Base-by-base conservation (phyloP, 352 stramenopile genomes). In the Phytophthora brassicae region DNA sequence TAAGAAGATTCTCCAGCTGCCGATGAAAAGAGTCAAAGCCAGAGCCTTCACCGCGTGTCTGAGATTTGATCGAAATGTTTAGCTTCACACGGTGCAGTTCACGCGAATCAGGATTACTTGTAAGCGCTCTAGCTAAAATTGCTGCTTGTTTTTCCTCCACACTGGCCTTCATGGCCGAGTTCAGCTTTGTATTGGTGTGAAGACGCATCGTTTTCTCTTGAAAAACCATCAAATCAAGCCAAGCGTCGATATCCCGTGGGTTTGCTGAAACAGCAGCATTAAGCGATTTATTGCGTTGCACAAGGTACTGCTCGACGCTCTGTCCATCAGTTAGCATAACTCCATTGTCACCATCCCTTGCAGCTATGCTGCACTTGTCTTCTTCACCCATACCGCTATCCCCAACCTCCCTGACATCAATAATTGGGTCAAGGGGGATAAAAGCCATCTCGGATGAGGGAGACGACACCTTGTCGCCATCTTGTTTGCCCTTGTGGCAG, bases 141-240 rank as follows among this genome's bases (percentile, higher is more conserved):
- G 81, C 68, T 4, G 47, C 33, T 68, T 95, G 86, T 52, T 92
- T 93, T 17, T 91, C 81, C 8, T 74, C 6, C 2, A 91, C 60
- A 55, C 61, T 77, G 43, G 42, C 45, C 54, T 61, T 66, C 23
- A 69, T 68, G 9, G 41, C 63, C 43, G 47, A 31, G 9, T 7
- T 50, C n/a, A 62, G 48, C 24, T 63, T 73, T 4, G 29, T 66
- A 33, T 67, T 75, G 9, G 31, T 49, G 4, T 73, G 51, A 45
- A 92, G 58, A 2, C 74, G 66, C 11, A 75, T 62, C 22, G 71
- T 77, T 20, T 92, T 56, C n/a, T 86, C 75, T 62, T 95, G 86
- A 39, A 92, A 90, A 1, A 68, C 77, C n/a, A 91, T 77, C 24
- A 90, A 75, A 44, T 92, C 72, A 1, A 95, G 68, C 86, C 86